Evolutionary conservation across 176 grass and related monocot genomes (phyloP), one percentile per base, ranked within the genome.

Genomic region (Poa annua): DNA sequence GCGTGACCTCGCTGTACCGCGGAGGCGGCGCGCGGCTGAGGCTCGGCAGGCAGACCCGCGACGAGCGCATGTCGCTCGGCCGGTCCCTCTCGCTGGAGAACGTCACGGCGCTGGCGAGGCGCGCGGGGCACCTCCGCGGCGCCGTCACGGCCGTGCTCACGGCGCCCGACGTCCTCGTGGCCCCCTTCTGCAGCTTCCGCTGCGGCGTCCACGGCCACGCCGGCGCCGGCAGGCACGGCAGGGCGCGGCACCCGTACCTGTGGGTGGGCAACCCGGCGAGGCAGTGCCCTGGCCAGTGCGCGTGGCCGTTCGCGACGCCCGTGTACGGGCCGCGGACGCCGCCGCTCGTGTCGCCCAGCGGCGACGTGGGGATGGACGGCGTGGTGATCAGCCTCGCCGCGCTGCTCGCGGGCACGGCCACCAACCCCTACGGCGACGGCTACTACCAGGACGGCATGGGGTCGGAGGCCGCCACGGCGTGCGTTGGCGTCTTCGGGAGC

Each of bases 361-460:
- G 90, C 11, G 95, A 97, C 70, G 84, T 85, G 22, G 95, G 92
- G 7, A 78, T 80, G 20, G 92, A 97, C 74, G 95, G 90, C 73
- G 59, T 94, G 83, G 79, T 97, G 50, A 91, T 98, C 41, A 92
- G 66, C 89, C 82, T 98, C 42, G 89, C 92, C 17, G 83, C 89
- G 20, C 85, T 95, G 11, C 85, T 98, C 36, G 91, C 92, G 12
- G 91, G 93, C 61, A 86, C 88, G 41, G 90, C 84, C 8, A 98
- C 92, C 44, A 95, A 98, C 85, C 92, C 96, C 19, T 98, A 90
- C 74, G 87, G 92, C 0, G 85, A 90, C 84, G 92, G 96, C 55
- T 95, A 88, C 78, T 98, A 86, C 91, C 89, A 93, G 89, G 92
- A 91, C 36, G 69, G 84, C 19, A 48, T 82, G 4, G 88, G 88